These are phyloP conservation scores for Coemansia sp. DNA, from an alignment of 192 early-diverging fungal species.

Conservation along the genomic window DNA sequence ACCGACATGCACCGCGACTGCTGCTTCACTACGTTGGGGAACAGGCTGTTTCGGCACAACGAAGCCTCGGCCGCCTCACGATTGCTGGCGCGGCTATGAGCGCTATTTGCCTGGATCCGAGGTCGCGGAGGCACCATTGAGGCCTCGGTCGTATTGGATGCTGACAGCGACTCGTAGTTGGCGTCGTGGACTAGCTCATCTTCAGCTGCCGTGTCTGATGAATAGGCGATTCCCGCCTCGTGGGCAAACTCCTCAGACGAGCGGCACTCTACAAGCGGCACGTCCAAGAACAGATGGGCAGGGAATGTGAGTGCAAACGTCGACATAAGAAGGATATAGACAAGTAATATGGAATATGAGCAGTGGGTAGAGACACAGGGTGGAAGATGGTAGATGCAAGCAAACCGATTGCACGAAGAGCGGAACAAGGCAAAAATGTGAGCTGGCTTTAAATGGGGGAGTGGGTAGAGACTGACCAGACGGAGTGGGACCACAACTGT, in stretches of 20 bases:
- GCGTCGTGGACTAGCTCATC: not conserved
- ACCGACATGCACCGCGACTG: conserved; percentile 55
- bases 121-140: not conserved
- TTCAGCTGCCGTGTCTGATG: not conserved
- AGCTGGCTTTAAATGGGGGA: not conserved
- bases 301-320: conserved; percentile 25
- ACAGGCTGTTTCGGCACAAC: conserved; percentile 48
- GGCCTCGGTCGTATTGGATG: not conserved
- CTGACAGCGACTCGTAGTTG: not conserved
- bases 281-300: conserved; percentile 15
- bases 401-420: no score
- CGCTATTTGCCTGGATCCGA: not conserved
- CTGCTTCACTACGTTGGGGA: conserved; percentile 52
- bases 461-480: no score
- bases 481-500: no score
- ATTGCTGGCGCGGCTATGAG: not conserved
- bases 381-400: conserved; percentile 7
- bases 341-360: no score
- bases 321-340: not conserved
- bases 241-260: conserved; percentile 46
- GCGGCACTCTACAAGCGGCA: conserved; percentile 45
- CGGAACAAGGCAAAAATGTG: not conserved
- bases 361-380: not conserved
- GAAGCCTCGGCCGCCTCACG: conserved; percentile 23
- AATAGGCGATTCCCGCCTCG: conserved; percentile 30